phyloP scores from a whole-genome alignment of 805 yeast species.

The Brettanomyces anomalus region DNA sequence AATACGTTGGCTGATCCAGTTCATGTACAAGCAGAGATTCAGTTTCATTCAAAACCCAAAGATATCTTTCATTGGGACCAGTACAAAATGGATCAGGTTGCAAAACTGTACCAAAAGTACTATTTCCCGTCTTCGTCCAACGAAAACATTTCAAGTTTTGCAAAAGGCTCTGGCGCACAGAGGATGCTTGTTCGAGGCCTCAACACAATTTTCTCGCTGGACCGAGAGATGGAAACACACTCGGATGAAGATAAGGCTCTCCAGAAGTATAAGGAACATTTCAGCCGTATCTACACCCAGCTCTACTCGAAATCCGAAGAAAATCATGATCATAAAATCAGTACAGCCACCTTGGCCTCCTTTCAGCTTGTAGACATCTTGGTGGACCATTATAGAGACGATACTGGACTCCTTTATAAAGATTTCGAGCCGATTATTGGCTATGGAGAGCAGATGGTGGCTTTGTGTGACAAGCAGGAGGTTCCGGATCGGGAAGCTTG shows the following conservation, averaged over 20 bases:
- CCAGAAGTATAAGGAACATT: constrained; percentile 6
- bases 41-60: constrained; percentile 20
- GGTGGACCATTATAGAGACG: constrained; percentile 1
- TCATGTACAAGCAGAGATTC: constrained; percentile 10
- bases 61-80: constrained; percentile 41
- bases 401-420: neutral
- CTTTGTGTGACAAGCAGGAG: no score
- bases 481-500: no score
- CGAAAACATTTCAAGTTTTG: neutral
- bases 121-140: constrained; percentile 3
- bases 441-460: constrained; percentile 1
- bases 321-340: neutral
- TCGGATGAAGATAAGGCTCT: neutral
- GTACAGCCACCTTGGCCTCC: neutral
- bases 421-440: neutral
- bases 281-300: constrained; percentile 8
- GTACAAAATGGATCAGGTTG: constrained; percentile 35
- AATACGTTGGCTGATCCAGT: constrained; percentile 9
- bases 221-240: neutral
- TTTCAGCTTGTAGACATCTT: constrained; percentile 3
- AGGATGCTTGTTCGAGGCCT: neutral
- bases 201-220: neutral
- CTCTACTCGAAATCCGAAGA: constrained; percentile 7
- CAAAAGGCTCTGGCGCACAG: neutral
- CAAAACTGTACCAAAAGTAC: constrained; percentile 39